Evolutionary conservation across 129 eudicot species (phyloP), one percentile per base, ranked within the genome.

Genomic region (Smallanthus sonchifolius): DNA sequence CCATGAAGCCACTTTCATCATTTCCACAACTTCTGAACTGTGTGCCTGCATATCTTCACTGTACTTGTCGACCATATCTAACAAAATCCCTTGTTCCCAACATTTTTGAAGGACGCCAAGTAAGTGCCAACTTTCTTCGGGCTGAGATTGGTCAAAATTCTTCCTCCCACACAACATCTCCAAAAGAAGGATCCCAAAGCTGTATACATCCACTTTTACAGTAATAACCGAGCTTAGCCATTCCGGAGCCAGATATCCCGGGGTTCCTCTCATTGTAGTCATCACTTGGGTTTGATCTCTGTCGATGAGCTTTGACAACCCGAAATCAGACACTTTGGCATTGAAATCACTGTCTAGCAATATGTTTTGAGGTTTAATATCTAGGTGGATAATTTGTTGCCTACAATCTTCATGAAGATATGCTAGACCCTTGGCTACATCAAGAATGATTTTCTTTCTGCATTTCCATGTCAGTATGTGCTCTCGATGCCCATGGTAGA

Each of bases 231-330:
- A 72, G 54, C 64, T 24, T 1, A 63, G 30, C 70, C 81, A 75
- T 42, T 81, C 84, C 28, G 84, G 84, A 48, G 80, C 77, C 34
- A 81, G 24, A 69, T 77, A 77, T 49, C 83, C 83, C 0, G 77
- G 86, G 45, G 83, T 82, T 73, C 86, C 86, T 77, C 73, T 82
- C 63, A 77, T 67, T 15, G 73, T 82, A 38, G 62, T 82, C 56
- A 55, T 38, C 49, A 60, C 77, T 49, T 73, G 69, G 45, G 45
- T 68, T 77, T 82, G 76, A 8, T 73, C 24, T 67, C 69, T 73
- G 40, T 77, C 86, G 32, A 24, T 24, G 30, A 24, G 30, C 30
- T 24, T 24, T 24, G 30, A 24, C 30, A 24, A 24, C 30, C 30
- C 30, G 30, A 24, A 24, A 24, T 24, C 30, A 24, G 30, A 24